These are phyloP conservation scores for Exophiala oligosperma DNA, from an alignment of 2,329 filamentous ascomycete genomes.

Conservation along the genomic window DNA sequence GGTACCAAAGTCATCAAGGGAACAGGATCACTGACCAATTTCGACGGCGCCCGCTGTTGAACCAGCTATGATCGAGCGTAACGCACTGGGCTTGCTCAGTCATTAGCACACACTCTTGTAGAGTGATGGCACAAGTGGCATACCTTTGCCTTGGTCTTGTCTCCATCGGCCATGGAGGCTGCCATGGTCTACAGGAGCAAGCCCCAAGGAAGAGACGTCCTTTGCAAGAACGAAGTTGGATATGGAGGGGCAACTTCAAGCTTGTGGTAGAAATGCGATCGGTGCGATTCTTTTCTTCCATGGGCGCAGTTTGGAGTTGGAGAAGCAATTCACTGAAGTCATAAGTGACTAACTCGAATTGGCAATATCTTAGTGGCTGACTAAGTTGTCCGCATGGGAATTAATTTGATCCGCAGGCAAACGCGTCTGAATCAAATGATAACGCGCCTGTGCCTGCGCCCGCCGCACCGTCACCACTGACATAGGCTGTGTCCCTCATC, in stretches of 20 bases:
- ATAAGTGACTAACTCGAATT: too few relatives aligned
- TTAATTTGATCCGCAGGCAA: neutral
- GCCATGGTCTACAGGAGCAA: conserved; percentile 13
- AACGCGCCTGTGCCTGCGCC: neutral
- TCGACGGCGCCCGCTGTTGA: conserved; percentile 93
- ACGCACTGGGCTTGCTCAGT: conserved; percentile 64
- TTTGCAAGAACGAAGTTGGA: neutral
- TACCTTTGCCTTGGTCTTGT: conserved; percentile 18
- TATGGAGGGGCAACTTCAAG: neutral
- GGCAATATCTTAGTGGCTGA: neutral
- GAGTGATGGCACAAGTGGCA: neutral
- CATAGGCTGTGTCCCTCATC: neutral
- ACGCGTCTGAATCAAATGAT: neutral
- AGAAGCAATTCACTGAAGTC: too few relatives aligned
- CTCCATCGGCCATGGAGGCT: conserved; percentile 15
- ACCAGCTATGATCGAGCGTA: conserved; percentile 89
- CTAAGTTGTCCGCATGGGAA: neutral
- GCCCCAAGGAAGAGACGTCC: neutral
- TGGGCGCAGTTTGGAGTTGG: too few relatives aligned
- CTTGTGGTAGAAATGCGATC: neutral
- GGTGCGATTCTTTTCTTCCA: too few relatives aligned
- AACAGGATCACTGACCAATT: conserved; percentile 63
- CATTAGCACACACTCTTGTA: conserved; percentile 2
- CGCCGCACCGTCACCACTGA: neutral
- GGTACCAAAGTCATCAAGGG: neutral